Conservation (phyloP, 768 basidiomycete genomes). For the Paxillus rubicundulus region DNA sequence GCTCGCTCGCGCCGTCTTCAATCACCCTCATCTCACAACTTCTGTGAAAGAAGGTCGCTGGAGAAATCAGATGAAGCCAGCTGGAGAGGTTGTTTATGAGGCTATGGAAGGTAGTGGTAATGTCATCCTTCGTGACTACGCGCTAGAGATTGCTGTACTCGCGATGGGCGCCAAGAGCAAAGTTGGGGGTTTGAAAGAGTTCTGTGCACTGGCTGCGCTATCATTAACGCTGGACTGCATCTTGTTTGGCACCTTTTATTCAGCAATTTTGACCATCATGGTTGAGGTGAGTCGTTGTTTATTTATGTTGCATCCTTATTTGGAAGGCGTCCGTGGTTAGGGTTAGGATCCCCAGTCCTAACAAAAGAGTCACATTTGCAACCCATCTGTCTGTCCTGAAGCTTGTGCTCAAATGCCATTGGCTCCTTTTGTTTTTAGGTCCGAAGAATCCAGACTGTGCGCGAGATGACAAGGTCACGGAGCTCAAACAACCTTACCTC, state of each 20-base stretch:
- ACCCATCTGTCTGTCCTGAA: slow-evolving; percentile 15
- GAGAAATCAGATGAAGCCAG: slow-evolving; percentile 60
- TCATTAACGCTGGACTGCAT: slow-evolving; percentile 84
- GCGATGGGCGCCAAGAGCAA: slow-evolving; percentile 82
- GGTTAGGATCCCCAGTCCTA: slow-evolving; percentile 5
- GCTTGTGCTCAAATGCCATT: slow-evolving; percentile 5
- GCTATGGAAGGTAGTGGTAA: slow-evolving; percentile 77
- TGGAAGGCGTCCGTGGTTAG: not conserved
- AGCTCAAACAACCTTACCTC: slow-evolving; percentile 28
- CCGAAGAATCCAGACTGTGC: slow-evolving; percentile 64
- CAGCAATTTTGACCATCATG: slow-evolving; percentile 89
- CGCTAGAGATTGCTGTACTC: slow-evolving; percentile 87
- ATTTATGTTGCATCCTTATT: slow-evolving; percentile 4
- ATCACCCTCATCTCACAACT: slow-evolving; percentile 62
- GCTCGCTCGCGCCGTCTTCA: slow-evolving; percentile 86
- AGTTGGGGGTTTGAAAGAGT: slow-evolving; percentile 88
- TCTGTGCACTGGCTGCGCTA: slow-evolving; percentile 93
- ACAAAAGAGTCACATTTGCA: slow-evolving; percentile 1
- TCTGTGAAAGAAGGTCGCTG: slow-evolving; percentile 40
- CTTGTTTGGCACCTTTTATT: slow-evolving; percentile 86
- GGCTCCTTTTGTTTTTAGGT: slow-evolving; percentile 43
- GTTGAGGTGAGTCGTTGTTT: slow-evolving; percentile 66
- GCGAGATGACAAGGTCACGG: slow-evolving; percentile 43
- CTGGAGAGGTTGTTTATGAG: slow-evolving; percentile 81
- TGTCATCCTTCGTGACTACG: slow-evolving; percentile 88